Evolutionary conservation across 2,329 filamentous ascomycete species (phyloP).

Genomic region (Cladosporium sp.): DNA sequence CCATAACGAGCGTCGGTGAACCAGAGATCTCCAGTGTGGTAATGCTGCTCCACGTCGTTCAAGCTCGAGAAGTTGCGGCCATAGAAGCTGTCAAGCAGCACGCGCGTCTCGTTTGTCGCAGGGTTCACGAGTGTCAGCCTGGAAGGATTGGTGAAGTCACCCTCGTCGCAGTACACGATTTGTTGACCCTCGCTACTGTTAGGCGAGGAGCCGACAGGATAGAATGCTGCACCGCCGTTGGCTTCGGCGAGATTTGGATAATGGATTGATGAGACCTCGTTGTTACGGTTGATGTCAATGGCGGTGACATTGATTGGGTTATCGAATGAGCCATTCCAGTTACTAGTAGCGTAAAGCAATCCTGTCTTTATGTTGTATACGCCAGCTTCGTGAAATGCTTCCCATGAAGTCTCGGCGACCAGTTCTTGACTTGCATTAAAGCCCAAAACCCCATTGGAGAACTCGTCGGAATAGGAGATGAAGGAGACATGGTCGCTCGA

Average conservation of each 20-base stretch:
- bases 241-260: conserved; percentile 27
- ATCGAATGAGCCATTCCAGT: conserved; percentile 30
- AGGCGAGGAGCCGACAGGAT: conserved; percentile 26
- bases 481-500: conserved; percentile 28
- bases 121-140: conserved; percentile 28
- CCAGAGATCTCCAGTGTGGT: conserved; percentile 53
- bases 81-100: conserved; percentile 55
- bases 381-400: conserved; percentile 39
- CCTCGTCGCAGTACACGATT: conserved; percentile 33
- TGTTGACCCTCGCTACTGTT: conserved; percentile 30
- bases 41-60: conserved; percentile 55
- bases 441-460: conserved; percentile 29
- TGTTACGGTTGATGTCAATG: conserved; percentile 27
- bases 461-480: conserved; percentile 27
- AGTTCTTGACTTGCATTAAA: conserved; percentile 27
- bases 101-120: conserved; percentile 22
- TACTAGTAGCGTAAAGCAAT: conserved; percentile 41
- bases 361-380: conserved; percentile 34
- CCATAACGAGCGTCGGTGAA: conserved; percentile 61
- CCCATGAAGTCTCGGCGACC: conserved; percentile 23
- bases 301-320: conserved; percentile 35
- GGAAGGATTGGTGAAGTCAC: conserved; percentile 23
- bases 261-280: conserved; percentile 24
- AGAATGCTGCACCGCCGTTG: conserved; percentile 30
- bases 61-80: conserved; percentile 60